Base-by-base conservation (phyloP, 2,329 filamentous ascomycete genomes). In the Ilyonectria destructans region DNA sequence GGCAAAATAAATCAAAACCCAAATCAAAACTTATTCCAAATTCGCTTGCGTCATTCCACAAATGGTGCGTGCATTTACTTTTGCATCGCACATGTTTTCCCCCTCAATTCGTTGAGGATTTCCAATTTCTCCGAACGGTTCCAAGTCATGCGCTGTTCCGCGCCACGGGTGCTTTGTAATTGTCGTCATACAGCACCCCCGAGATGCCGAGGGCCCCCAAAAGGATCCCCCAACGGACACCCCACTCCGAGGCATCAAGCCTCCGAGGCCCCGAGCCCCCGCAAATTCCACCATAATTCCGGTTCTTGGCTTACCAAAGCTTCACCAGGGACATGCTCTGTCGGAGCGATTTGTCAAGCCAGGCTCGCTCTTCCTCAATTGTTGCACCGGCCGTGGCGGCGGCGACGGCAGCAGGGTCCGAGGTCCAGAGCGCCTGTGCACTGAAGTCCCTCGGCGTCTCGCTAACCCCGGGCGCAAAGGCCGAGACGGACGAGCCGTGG, bases 391-490 rank as follows among this genome's bases (percentile, higher is more conserved):
- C 71, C 21, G 62, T 58, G 13, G 65, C 68, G 35, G 70, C 69
- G 23, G 66, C 68, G 21, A 70, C 66, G 13, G 64, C 35, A 55
- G 60, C 51, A 35, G 51, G 51, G 19, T 54, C 51, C 51, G 51
- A 35, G 9, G 29, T 64, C 75, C 75, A 77, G 31, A 77, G 69
- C 33, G 56, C 71, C 55, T 77, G 75, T n/a, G 72, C 54, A 43
- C 66, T 70, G 63, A 77, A 77, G 62, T 77, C 75, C 40, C 75
- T 74, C 35, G 75, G 74, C 21, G 73, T 74, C 43, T 77, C 74
- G 62, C 71, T 69, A 45, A 62, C 72, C 10, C 68, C 71, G 23
- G 72, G 70, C 10, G 71, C 62, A 63, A 77, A 77, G 48, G 69
- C 73, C 33, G 74, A 76, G 40, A 62, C 61, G 17, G 74, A 67